Evolutionary conservation across 1,139 yeast species (phyloP).

Genomic region (Wickerhamiella infanticola): DNA sequence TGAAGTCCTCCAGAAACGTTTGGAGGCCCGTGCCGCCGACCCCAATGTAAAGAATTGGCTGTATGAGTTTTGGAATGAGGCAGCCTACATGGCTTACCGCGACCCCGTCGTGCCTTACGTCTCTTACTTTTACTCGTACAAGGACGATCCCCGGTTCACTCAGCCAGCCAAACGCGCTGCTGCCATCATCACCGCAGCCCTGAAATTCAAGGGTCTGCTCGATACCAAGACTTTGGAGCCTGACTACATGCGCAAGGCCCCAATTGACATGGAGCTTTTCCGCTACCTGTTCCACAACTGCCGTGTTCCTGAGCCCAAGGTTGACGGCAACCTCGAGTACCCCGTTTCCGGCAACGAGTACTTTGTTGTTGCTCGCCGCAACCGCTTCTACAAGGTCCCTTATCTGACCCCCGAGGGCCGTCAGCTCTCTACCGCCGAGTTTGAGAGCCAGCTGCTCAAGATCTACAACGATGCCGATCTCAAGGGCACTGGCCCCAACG

Average conservation of each 20-base stretch:
- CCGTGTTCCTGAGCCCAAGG: constrained; percentile 52
- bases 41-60: constrained; percentile 70
- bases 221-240: constrained; percentile 36
- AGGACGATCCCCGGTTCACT: constrained; percentile 38
- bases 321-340: constrained; percentile 22
- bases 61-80: constrained; percentile 86
- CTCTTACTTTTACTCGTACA: constrained; percentile 78
- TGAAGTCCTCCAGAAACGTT: constrained; percentile 49
- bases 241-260: constrained; percentile 65
- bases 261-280: constrained; percentile 90
- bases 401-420: constrained; percentile 35
- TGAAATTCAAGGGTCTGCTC: constrained; percentile 25
- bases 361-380: constrained; percentile 57
- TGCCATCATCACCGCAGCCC: constrained; percentile 33
- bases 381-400: constrained; percentile 67
- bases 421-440: constrained; percentile 42
- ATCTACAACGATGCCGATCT: constrained; percentile 33
- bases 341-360: constrained; percentile 47
- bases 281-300: constrained; percentile 82
- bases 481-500: constrained; percentile 34
- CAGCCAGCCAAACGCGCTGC: constrained; percentile 69
- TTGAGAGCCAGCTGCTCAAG: constrained; percentile 48
- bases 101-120: constrained; percentile 92
- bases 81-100: constrained; percentile 78
- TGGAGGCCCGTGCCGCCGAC: constrained; percentile 40